A percentile compares a stretch with the other conserved stretches of the same genome.
phyloP scores from a whole-genome alignment of 306 rosid genomes.

The Lablab purpureus region DNA sequence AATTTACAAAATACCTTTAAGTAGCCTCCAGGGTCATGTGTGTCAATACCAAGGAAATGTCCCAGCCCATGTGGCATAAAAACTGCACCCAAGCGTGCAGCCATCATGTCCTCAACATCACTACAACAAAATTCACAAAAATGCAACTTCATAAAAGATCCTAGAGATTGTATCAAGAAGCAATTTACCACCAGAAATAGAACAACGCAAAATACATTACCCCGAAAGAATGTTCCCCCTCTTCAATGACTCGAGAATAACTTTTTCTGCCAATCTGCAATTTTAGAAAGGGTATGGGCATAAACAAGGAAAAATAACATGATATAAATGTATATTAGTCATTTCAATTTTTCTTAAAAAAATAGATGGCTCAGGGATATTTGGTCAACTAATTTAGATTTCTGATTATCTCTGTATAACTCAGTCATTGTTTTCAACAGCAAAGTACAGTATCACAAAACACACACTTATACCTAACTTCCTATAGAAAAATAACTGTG shows the following conservation, averaged over 20 bases:
- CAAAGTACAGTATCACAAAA: conserved; percentile 13
- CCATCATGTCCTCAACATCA: conserved; percentile 77
- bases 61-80: conserved; percentile 97
- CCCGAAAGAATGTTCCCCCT: conserved; percentile 66
- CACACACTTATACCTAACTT: conserved; percentile 17
- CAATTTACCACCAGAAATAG: conserved; percentile 24
- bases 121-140: conserved; percentile 53
- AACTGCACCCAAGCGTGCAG: conserved; percentile 72
- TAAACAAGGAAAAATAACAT: conserved; percentile 24
- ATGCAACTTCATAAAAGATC: conserved; percentile 2
- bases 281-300: conserved; percentile 44
- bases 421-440: background rate
- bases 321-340: background rate
- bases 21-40: conserved; percentile 99
- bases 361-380: conserved; percentile 2
- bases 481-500: background rate
- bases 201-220: conserved; percentile 52
- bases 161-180: conserved; percentile 20
- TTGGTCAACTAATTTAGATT: conserved; percentile 21
- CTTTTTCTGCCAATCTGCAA: conserved; percentile 86
- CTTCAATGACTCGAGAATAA: conserved; percentile 71
- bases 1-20: conserved; percentile 56
- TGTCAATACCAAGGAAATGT: conserved; percentile 94
- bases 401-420: background rate
- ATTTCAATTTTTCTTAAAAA: conserved; percentile 2